A percentile compares a stretch with the other conserved stretches of the same genome.
Conservation (phyloP, 192 early-diverging fungal genomes). For the Backusella sp. region DNA sequence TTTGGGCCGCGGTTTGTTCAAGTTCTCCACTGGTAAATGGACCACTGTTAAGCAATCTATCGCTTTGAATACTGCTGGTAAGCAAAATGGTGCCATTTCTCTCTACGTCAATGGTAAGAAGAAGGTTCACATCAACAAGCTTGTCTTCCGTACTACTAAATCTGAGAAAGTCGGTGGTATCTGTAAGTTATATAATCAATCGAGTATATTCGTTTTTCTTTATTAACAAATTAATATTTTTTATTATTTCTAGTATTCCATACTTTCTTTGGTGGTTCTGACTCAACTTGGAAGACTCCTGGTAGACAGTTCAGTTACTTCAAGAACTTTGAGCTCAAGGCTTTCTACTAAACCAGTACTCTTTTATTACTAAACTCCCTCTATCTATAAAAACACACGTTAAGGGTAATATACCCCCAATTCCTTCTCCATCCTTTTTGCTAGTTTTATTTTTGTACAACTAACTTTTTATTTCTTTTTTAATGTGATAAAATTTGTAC, state of each 20-base stretch:
- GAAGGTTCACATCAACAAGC: conserved; percentile 14
- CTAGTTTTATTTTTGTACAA: conserved; percentile 7
- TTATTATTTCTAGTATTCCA: conserved; percentile 31
- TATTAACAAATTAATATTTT: background rate
- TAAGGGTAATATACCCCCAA: conserved; percentile 3
- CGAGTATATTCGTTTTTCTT: background rate
- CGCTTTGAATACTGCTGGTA: conserved; percentile 25
- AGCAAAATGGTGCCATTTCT: conserved; percentile 16
- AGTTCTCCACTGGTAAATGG: conserved; percentile 46
- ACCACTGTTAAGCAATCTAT: conserved; percentile 42
- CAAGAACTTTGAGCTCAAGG: background rate
- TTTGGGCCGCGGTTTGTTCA: conserved; percentile 50
- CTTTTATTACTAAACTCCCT: background rate
- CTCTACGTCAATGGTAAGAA: conserved; percentile 21
- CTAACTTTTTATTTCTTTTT: background rate
- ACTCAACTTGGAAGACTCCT: conserved; percentile 17
- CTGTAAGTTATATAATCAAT: conserved; percentile 17
- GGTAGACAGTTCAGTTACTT: conserved; percentile 33
- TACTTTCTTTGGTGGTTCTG: conserved; percentile 40
- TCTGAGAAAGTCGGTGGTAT: conserved; percentile 22
- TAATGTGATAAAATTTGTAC: background rate
- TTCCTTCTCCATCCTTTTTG: background rate
- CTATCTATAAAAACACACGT: conserved; percentile 1
- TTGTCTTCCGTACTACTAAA: conserved; percentile 8
- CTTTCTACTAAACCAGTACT: background rate